A percentile compares a stretch with the other conserved stretches of the same genome.
These are phyloP conservation scores for Seiridium unicorne DNA, from an alignment of 2,329 filamentous ascomycete genomes.

Conservation along the genomic window DNA sequence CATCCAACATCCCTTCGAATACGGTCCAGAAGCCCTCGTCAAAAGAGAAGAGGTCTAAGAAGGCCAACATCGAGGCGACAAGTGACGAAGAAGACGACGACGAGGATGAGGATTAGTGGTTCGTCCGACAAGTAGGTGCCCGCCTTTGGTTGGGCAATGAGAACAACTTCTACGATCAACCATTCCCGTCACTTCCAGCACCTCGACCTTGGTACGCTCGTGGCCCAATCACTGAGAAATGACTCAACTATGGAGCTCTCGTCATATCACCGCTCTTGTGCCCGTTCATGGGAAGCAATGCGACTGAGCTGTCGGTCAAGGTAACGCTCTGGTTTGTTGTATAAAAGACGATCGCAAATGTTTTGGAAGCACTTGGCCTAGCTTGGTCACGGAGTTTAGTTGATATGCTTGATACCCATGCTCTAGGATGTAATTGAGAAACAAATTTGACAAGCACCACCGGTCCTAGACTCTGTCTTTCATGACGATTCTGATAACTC, in stretches of 20 bases:
- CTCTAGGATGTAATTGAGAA: too few species aligned
- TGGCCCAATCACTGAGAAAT: not conserved
- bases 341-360: not conserved
- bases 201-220: not conserved
- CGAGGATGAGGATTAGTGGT: conserved; percentile 30
- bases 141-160: not conserved
- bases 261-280: not conserved
- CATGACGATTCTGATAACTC: too few species aligned
- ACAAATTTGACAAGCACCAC: too few species aligned
- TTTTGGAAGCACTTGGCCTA: not conserved
- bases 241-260: too few species aligned
- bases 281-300: not conserved
- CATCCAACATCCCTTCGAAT: conserved; percentile 22
- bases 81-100: conserved; percentile 58
- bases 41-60: conserved; percentile 36
- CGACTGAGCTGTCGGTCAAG: not conserved
- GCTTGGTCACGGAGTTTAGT: conserved; percentile 1
- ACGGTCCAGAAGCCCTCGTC: conserved; percentile 29
- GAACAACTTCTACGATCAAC: not conserved
- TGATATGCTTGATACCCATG: not conserved
- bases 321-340: not conserved
- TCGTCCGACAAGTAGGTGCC: not conserved
- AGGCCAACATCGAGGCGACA: conserved; percentile 62
- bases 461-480: too few species aligned
- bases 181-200: not conserved